Percentiles rank a stretch among this genome's conserved stretches.
These are phyloP conservation scores for Nepenthes mirabilis DNA, from an alignment of 148 eudicot genomes.

Conservation along the genomic window DNA sequence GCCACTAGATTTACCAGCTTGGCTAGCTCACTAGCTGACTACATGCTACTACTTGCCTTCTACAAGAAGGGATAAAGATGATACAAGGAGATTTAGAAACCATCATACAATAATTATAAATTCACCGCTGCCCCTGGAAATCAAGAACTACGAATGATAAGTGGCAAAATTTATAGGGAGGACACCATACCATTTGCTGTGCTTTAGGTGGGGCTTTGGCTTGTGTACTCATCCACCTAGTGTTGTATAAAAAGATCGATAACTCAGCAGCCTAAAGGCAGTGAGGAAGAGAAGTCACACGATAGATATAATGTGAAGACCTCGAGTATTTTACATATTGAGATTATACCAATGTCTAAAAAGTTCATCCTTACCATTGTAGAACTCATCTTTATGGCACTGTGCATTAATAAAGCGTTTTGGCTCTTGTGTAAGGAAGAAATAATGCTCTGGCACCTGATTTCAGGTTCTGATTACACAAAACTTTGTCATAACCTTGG, in stretches of 20 bases:
- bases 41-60: no score
- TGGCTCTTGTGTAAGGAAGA: conserved; percentile 27
- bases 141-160: background rate
- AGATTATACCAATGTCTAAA: background rate
- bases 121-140: background rate
- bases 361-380: conserved; percentile 21
- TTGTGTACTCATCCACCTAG: conserved; percentile 38
- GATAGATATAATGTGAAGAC: background rate
- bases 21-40: no score
- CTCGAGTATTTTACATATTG: background rate
- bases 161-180: background rate
- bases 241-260: conserved; percentile 21
- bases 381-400: conserved; percentile 21
- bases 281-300: conserved; percentile 4
- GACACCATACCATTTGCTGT: conserved; percentile 39
- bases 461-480: conserved; percentile 7
- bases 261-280: conserved; percentile 32
- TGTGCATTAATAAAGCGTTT: conserved; percentile 16
- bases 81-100: no score
- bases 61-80: no score
- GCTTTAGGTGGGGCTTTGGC: conserved; percentile 56
- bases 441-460: conserved; percentile 12
- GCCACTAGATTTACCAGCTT: no score
- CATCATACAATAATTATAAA: background rate
- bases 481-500: background rate